Evolutionary conservation across 2,329 filamentous ascomycete genomes (phyloP), one percentile per base, ranked within the genome.

Genomic region (Ophiostoma populinum): DNA sequence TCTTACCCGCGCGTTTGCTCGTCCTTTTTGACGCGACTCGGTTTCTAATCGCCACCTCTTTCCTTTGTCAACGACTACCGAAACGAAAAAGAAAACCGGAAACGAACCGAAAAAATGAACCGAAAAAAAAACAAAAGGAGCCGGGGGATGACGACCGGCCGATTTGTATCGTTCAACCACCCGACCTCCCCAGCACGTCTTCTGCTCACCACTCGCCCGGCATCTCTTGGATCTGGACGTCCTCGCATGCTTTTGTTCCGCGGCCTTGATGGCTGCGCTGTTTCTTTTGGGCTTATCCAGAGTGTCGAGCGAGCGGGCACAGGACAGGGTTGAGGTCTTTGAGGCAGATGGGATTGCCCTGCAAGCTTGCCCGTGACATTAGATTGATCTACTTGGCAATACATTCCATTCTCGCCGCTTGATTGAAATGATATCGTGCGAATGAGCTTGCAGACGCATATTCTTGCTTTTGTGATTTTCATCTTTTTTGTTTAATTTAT

Each of bases 181-280:
- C 28, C 13, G n/a, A n/a, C 19, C 19, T 32, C 30, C n/a, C 28
- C 29, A 11, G 18, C 18, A 11, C 7, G 20, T 30, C 16, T 10
- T 19, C 10, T 24, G 5, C 8, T 11, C 12, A 24, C 4, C 13
- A 13, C 29, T 31, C n/a, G 12, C 11, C 15, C 19, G 20, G 18
- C 8, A 24, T 31, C 21, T 21, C 18, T 15, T 32, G 30, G 30
- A 32, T 32, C 30, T 32, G 30, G 30, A n/a, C 13, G 20, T 34
- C 32, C 32, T 27, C 15, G 24, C 32, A 12, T 32, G n/a, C n/a
- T 31, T 16, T 32, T 32, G 6, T 13, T 5, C n/a, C 4, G 9
- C 12, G 7, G 30, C 17, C 30, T 32, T 32, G 30, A 32, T 24
- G 30, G 13, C 30, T 32, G 15, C 15, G n/a, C 18, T 32, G 30